Evolutionary conservation across 257 asterid genomes (phyloP).

Genomic region (Nicotiana benthamiana): DNA sequence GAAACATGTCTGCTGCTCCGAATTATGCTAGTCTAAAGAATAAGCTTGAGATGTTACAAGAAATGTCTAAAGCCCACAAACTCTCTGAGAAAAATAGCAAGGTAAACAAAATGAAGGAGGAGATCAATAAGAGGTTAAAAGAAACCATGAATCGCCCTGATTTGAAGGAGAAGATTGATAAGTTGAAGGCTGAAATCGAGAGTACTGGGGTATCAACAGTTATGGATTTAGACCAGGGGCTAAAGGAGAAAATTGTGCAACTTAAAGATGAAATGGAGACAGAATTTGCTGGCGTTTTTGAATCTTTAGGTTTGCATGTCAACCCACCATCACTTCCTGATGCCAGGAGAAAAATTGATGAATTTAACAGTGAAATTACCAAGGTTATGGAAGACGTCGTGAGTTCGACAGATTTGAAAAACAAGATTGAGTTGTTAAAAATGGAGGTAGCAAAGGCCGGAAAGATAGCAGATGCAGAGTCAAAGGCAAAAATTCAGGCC

Average conservation of each 20-base stretch:
- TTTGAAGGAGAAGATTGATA: conserved; percentile 46
- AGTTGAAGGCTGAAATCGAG: conserved; percentile 46
- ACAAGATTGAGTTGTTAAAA: conserved; percentile 55
- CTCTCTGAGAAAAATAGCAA: conserved; percentile 25
- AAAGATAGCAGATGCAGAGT: conserved; percentile 35
- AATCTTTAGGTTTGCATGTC: conserved; percentile 42
- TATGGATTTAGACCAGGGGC: conserved; percentile 33
- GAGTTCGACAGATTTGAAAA: conserved; percentile 52
- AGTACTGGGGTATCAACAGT: conserved; percentile 34
- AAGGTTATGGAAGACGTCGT: conserved; percentile 40
- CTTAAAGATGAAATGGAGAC: conserved; percentile 41
- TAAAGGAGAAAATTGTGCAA: conserved; percentile 47
- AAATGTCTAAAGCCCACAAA: conserved; percentile 37
- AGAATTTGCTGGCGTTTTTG: conserved; percentile 40
- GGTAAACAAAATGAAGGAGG: conserved; percentile 36
- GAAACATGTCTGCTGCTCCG: conserved; percentile 54
- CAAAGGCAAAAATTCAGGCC: conserved; percentile 46
- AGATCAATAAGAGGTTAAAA: conserved; percentile 43
- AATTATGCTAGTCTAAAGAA: conserved; percentile 45
- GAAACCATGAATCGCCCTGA: conserved; percentile 45
- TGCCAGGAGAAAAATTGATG: conserved; percentile 31
- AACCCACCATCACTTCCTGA: conserved; percentile 22
- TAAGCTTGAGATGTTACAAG: conserved; percentile 52
- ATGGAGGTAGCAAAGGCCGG: conserved; percentile 46
- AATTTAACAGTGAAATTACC: conserved; percentile 38